Conservation (phyloP, 192 early-diverging fungal species). For the Cetraspora pellucida region DNA sequence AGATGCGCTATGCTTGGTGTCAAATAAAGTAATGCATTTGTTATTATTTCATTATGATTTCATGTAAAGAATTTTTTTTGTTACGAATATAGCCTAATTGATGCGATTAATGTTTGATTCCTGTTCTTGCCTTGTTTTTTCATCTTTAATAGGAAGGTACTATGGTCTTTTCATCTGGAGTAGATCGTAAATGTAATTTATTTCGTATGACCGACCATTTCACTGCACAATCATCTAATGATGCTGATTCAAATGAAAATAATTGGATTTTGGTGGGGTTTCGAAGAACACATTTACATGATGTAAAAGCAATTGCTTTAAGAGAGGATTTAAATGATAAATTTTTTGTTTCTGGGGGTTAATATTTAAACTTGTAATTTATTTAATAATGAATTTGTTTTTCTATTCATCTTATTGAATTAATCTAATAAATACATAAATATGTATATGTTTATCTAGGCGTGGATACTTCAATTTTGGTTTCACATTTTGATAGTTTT, state of each 20-base stretch:
- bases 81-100: neutral
- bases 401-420: neutral
- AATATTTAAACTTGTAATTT: neutral
- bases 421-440: slow-evolving; percentile 27
- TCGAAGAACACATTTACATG: slow-evolving; percentile 91
- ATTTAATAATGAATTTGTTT: neutral
- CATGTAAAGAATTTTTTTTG: neutral
- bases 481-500: slow-evolving; percentile 59
- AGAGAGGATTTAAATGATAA: slow-evolving; percentile 69
- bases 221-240: slow-evolving; percentile 27
- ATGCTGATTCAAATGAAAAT: slow-evolving; percentile 12
- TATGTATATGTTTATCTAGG: slow-evolving; percentile 77
- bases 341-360: slow-evolving; percentile 73
- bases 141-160: slow-evolving; percentile 50
- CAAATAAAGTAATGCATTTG: slow-evolving; percentile 44
- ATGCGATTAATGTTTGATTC: neutral
- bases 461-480: slow-evolving; percentile 73
- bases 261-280: slow-evolving; percentile 84
- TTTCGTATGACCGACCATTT: slow-evolving; percentile 54
- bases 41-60: too few relatives aligned
- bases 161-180: slow-evolving; percentile 83
- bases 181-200: slow-evolving; percentile 85
- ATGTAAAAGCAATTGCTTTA: slow-evolving; percentile 85
- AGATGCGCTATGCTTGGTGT: slow-evolving; percentile 85
- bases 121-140: neutral